Percentiles rank a stretch among this genome's conserved stretches.
Conservation (phyloP, 31 red algal species). For the Porphyra umbilicalis region DNA sequence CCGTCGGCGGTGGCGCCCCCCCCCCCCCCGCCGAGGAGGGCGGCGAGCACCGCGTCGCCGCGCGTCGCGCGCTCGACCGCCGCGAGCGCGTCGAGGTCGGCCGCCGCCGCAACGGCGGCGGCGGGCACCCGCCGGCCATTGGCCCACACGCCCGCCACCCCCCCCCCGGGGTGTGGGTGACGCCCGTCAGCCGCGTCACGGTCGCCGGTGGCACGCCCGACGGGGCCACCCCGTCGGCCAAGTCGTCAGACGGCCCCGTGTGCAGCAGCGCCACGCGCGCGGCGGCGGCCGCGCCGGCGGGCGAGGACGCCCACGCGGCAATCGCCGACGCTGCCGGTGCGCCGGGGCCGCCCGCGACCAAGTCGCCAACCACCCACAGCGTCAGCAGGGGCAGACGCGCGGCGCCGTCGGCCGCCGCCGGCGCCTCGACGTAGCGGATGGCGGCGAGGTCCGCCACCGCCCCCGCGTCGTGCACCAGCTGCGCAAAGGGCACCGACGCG, state of each 20-base stretch:
- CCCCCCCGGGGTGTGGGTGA: not conserved
- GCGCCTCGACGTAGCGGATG: not conserved
- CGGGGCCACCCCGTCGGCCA: not conserved
- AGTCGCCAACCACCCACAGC: not conserved
- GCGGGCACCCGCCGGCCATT: not conserved
- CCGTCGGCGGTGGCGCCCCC: not conserved
- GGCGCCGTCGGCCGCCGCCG: not conserved
- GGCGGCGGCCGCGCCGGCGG: not conserved
- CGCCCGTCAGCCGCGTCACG: not conserved
- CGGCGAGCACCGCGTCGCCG: not conserved
- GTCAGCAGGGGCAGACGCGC: not conserved
- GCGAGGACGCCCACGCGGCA: not conserved
- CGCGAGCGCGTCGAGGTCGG: not conserved
- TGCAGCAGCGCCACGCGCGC: constrained; percentile 4
- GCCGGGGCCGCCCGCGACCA: not conserved
- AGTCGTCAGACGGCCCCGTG: not conserved
- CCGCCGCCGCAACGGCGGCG: not conserved
- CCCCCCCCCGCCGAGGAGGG: not conserved
- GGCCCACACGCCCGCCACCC: not conserved
- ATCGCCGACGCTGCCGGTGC: not conserved
- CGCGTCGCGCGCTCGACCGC: not conserved
- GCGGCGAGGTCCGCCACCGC: not conserved
- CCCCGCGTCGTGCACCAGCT: not conserved
- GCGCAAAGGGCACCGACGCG: not conserved
- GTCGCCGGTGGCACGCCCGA: not conserved